Evolutionary conservation across 1,284 basidiomycete species (phyloP), one percentile per base, ranked within the genome.

Genomic region (Clitocybe nebularis): DNA sequence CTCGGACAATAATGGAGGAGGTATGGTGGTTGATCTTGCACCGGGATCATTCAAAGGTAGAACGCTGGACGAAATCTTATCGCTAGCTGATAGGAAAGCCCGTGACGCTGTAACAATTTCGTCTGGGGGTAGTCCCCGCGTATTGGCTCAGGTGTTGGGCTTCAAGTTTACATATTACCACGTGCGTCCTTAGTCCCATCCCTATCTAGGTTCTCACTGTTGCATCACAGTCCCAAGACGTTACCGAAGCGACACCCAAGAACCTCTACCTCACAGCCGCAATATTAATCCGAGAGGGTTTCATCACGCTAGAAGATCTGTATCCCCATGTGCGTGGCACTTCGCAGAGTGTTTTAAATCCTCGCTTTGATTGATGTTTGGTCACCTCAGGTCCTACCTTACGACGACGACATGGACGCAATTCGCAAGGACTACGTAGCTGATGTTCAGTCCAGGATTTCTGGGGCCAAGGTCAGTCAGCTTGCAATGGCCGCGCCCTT

Each of bases 141-240:
- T 93, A 10, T 71, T 95, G 48, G 88, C 91, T 6, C 92, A 97
- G 63, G 85, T 98, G 1, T 70, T 99, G 9, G 95, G 95, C 14
- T 98, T 98, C 76, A 98, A 99, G 61, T 96, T 96, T 57, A 74
- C 76, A 7, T 84, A 88, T 62, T 97, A 95, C 64, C 84, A 92
- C 66, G 89, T 89, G 50, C 42, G 76, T 55, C 39, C 23, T 21
- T 36, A 20, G 24, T 36, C 20, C 17, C n/a, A 11, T 36, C 10
- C n/a, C 16, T 40, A 5, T 24, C 32, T 13, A 6, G 47, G 37
- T 29, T 24, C 22, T 49, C 45, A 59, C 50, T 62, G 44, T 36
- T 46, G 44, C 17, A 36, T 24, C 13, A 20, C 52, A 87, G 82
- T 67, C 71, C 19, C 57, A 72, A 22, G 81, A 84, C 28, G 70